Conservation (phyloP, 2,329 filamentous ascomycete species). For the Cladosporium phlei region DNA sequence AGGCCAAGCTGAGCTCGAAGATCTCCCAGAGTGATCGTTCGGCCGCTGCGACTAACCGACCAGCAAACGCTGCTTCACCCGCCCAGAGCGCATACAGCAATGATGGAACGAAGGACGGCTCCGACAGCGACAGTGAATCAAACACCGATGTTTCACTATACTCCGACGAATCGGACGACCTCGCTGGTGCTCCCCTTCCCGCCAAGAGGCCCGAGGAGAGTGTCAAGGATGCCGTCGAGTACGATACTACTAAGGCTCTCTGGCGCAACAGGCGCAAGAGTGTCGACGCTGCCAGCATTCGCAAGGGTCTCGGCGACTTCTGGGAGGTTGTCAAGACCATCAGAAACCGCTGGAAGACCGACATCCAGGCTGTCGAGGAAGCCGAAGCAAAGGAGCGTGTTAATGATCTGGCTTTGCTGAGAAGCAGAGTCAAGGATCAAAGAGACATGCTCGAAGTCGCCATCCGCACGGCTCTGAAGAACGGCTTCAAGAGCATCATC, state of each 20-base stretch:
- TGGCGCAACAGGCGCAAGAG: constrained; percentile 54
- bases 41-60: constrained; percentile 2
- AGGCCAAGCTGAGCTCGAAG: constrained; percentile 27
- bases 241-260: constrained; percentile 57
- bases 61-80: constrained; percentile 1
- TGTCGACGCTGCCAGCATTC: constrained; percentile 48
- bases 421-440: constrained; percentile 54
- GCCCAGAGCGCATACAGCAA: constrained; percentile 1
- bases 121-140: constrained; percentile 43
- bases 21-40: neutral
- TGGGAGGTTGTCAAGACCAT: constrained; percentile 57
- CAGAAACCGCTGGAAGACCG: constrained; percentile 58
- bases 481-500: constrained; percentile 44
- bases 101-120: constrained; percentile 26
- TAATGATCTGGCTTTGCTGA: constrained; percentile 50
- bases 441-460: constrained; percentile 53
- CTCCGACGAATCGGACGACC: constrained; percentile 44
- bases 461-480: constrained; percentile 41
- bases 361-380: constrained; percentile 51
- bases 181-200: constrained; percentile 47
- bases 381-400: constrained; percentile 55
- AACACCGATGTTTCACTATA: constrained; percentile 47
- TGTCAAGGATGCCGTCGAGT: constrained; percentile 48
- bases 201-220: constrained; percentile 46
- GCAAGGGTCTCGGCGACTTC: constrained; percentile 51